Percentiles rank a stretch among this genome's conserved stretches.
Conservation (phyloP, 192 early-diverging fungal species). For the Fimicolochytrium jonesii region DNA sequence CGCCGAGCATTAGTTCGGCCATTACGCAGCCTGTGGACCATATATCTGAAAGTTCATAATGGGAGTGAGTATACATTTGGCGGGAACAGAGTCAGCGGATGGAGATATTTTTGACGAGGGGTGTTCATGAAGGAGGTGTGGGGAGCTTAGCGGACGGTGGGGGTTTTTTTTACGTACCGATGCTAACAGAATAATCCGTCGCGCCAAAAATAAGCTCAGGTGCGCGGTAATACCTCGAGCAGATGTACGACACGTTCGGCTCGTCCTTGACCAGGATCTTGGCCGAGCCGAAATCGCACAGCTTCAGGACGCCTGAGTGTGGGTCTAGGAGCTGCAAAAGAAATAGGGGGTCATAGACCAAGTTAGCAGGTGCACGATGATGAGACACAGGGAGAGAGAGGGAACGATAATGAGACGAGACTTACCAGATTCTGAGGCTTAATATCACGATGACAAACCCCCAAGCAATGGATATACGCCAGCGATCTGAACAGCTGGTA, state of each 20-base stretch:
- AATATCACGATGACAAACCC: constrained; percentile 99
- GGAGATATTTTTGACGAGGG: no score
- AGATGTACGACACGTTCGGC: constrained; percentile 98
- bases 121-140: no score
- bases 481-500: constrained; percentile 97
- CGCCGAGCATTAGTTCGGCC: constrained; percentile 88
- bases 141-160: no score
- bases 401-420: no score
- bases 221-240: constrained; percentile 94
- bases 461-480: constrained; percentile 93
- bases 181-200: constrained; percentile 81
- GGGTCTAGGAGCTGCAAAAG: constrained; percentile 83
- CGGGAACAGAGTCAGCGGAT: no score
- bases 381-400: not conserved
- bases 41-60: no score
- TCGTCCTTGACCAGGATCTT: constrained; percentile 93
- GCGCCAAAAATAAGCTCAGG: constrained; percentile 94
- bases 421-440: constrained; percentile 93
- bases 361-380: no score
- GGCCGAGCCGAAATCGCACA: constrained; percentile 98
- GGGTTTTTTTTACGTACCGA: no score
- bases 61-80: no score
- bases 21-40: constrained; percentile 99
- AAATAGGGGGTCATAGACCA: no score
- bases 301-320: constrained; percentile 84